phyloP scores from a whole-genome alignment of 352 stramenopile genomes.

The Detonula confervacea region DNA sequence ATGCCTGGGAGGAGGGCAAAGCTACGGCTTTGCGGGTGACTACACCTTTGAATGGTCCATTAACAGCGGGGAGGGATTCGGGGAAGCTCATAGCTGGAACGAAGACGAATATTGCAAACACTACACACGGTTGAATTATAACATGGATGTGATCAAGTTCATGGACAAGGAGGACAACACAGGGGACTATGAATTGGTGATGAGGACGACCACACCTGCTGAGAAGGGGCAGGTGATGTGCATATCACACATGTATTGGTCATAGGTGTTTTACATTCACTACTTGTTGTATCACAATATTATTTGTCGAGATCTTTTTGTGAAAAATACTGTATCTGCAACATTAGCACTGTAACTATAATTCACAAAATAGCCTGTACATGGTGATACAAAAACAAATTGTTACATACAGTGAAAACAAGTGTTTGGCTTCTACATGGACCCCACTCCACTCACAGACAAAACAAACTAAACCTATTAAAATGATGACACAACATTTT shows the following conservation, averaged over 20 bases:
- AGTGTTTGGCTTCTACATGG: too few species aligned
- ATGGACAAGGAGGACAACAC: slow-evolving; percentile 50
- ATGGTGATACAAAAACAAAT: too few species aligned
- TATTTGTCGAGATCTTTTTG: too few species aligned
- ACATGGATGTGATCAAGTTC: slow-evolving; percentile 55
- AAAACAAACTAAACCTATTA: too few species aligned
- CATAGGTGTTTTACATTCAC: slow-evolving; percentile 27
- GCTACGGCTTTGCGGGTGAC: slow-evolving; percentile 27
- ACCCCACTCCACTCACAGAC: too few species aligned
- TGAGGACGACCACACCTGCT: slow-evolving; percentile 37
- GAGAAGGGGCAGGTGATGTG: slow-evolving; percentile 29
- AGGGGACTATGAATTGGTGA: slow-evolving; percentile 53
- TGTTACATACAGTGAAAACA: too few species aligned
- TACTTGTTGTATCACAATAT: too few species aligned
- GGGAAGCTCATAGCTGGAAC: slow-evolving; percentile 39
- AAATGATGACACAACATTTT: too few species aligned
- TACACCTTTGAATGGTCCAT: slow-evolving; percentile 51
- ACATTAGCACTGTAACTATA: too few species aligned
- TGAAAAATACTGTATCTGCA: too few species aligned
- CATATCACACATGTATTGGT: slow-evolving; percentile 58
- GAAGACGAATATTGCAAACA: slow-evolving; percentile 47
- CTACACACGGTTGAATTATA: slow-evolving; percentile 51
- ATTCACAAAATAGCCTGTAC: too few species aligned
- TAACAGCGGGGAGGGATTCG: too few species aligned
- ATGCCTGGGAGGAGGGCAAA: slow-evolving; percentile 30